Conservation (phyloP, 192 early-diverging fungal species). For the Backusella psychrophila region DNA sequence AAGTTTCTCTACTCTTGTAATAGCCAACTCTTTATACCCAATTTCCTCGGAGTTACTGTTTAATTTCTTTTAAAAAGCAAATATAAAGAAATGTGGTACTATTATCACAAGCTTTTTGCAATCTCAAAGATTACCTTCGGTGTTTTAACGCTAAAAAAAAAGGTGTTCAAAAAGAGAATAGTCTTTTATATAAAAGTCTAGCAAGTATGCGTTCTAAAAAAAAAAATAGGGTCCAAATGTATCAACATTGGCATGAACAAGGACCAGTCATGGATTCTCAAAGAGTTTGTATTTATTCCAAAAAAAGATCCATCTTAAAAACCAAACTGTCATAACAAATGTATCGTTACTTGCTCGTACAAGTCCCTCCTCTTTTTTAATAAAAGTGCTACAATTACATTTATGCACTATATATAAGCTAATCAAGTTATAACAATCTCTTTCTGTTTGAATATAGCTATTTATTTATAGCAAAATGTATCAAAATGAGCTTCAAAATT, state of each 20-base stretch:
- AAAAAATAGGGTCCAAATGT: background rate
- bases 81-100: background rate
- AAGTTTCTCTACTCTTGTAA: background rate
- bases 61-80: background rate
- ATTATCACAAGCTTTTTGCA: background rate
- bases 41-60: background rate
- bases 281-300: no score
- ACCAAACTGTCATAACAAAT: background rate
- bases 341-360: background rate
- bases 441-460: background rate
- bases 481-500: background rate
- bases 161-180: background rate
- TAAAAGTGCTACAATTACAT: background rate
- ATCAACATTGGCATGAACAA: background rate
- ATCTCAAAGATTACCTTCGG: background rate
- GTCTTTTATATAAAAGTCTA: background rate
- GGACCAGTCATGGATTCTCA: background rate
- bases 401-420: background rate
- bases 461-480: background rate
- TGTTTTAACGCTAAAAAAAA: background rate
- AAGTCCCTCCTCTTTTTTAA: background rate
- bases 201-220: background rate
- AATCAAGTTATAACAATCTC: background rate
- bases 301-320: background rate
- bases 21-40: background rate